A percentile compares a stretch with the other conserved stretches of the same genome.
Evolutionary conservation across 202 grass and related monocot genomes (phyloP).

Genomic region (Schoenoplectus tabernaemontani): DNA sequence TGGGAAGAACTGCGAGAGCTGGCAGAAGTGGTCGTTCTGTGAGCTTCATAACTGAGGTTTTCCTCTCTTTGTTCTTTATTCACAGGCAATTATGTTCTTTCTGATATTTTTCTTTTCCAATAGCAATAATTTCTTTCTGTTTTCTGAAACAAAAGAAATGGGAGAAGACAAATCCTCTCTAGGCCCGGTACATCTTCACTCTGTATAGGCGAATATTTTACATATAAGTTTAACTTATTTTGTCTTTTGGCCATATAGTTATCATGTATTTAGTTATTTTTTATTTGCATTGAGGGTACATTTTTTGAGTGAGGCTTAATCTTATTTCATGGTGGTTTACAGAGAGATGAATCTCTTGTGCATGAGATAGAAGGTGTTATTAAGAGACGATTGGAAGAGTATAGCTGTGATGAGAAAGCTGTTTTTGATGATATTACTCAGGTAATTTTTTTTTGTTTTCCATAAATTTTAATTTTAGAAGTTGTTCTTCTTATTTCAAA

Average conservation of each 20-base stretch:
- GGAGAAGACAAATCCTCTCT: not conserved
- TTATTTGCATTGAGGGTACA: not conserved
- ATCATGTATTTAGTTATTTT: not conserved
- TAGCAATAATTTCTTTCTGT: not conserved
- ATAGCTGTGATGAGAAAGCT: slow-evolving; percentile 39
- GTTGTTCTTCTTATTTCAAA: not conserved
- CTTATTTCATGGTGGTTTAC: slow-evolving; percentile 20
- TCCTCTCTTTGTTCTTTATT: slow-evolving; percentile 3
- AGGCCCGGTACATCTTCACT: not conserved
- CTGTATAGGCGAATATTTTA: not conserved
- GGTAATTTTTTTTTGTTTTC: slow-evolving; percentile 24
- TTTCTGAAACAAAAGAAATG: not conserved
- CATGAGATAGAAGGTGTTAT: slow-evolving; percentile 81
- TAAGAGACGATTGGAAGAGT: slow-evolving; percentile 45
- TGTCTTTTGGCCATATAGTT: slow-evolving; percentile 9
- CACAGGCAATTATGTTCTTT: not conserved
- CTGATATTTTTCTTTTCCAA: not conserved
- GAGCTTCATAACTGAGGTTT: slow-evolving; percentile 84
- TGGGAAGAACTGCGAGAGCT: slow-evolving; percentile 92
- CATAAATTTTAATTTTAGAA: slow-evolving; percentile 7
- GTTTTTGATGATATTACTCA: slow-evolving; percentile 68
- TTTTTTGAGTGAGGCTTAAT: not conserved
- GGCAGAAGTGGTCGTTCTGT: slow-evolving; percentile 73
- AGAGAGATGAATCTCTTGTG: slow-evolving; percentile 81
- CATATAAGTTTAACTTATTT: not conserved